Percentiles rank a stretch among this genome's conserved stretches.
phyloP scores from a whole-genome alignment of 2,329 filamentous ascomycete species.

The Sclerotinia glacialis region DNA sequence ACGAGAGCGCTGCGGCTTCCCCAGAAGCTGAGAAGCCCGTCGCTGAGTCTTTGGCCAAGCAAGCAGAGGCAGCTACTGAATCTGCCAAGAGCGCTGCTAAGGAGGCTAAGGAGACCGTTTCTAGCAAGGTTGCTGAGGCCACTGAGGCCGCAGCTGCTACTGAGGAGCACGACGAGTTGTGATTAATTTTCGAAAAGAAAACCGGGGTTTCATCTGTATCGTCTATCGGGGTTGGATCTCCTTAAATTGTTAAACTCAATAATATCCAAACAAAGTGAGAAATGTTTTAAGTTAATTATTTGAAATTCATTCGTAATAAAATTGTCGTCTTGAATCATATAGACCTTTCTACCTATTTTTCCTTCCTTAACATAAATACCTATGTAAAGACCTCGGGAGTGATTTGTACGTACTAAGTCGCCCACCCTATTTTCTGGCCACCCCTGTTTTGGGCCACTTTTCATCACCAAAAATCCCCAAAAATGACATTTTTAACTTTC shows the following conservation, averaged over 20 bases:
- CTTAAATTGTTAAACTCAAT: constrained; percentile 12
- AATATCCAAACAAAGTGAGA: constrained; percentile 8
- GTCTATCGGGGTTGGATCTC: constrained; percentile 25
- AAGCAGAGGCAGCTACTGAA: constrained; percentile 42
- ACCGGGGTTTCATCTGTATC: constrained; percentile 32
- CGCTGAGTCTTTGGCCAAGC: constrained; percentile 42
- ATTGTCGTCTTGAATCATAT: background rate
- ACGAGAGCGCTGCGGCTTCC: constrained; percentile 47
- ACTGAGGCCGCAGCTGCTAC: constrained; percentile 42
- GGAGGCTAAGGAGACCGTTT: constrained; percentile 48
- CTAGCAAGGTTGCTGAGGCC: constrained; percentile 48
- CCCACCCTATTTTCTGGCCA: too few species aligned
- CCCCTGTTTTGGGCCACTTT: too few species aligned
- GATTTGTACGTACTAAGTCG: too few species aligned
- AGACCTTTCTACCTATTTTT: background rate
- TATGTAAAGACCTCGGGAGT: background rate
- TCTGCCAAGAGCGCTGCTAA: constrained; percentile 44
- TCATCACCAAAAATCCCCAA: too few species aligned
- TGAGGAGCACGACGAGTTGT: constrained; percentile 70
- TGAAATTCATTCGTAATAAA: background rate
- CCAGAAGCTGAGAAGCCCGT: constrained; percentile 46
- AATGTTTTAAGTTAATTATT: background rate
- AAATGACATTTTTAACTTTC: too few species aligned
- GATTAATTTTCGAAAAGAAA: constrained; percentile 42
- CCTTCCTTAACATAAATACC: background rate